These are phyloP conservation scores for Styphnolobium japonicum DNA, from an alignment of 306 rosid species.

Conservation along the genomic window DNA sequence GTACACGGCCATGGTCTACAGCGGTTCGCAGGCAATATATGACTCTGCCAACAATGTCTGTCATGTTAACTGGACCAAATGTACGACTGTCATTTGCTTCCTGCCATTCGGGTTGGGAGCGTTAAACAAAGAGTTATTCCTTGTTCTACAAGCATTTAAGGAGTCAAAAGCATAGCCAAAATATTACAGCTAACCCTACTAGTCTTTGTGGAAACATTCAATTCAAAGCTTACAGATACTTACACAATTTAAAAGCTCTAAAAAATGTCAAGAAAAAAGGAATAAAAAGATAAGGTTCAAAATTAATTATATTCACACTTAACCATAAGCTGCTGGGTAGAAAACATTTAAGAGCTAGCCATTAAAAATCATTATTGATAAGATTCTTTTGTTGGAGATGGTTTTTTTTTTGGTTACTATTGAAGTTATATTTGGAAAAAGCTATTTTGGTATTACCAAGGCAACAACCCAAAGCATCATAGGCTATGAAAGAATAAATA, in stretches of 20 bases:
- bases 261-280: background rate
- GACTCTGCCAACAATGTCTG: slow-evolving; percentile 87
- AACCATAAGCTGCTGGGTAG: slow-evolving; percentile 5
- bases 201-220: background rate
- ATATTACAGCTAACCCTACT: slow-evolving; percentile 4
- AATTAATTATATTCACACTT: background rate
- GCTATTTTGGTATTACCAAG: background rate
- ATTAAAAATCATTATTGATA: background rate
- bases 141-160: background rate
- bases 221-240: background rate
- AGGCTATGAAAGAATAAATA: background rate
- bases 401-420: background rate
- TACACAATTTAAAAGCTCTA: background rate
- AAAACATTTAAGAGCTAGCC: background rate
- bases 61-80: slow-evolving; percentile 89
- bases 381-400: background rate
- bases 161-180: slow-evolving; percentile 2
- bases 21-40: slow-evolving; percentile 83
- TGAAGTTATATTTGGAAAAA: background rate
- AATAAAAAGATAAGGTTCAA: slow-evolving; percentile 6
- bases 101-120: slow-evolving; percentile 48
- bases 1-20: slow-evolving; percentile 93
- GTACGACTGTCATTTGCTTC: slow-evolving; percentile 87
- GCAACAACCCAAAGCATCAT: background rate
- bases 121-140: slow-evolving; percentile 1